These are phyloP conservation scores for Monosporascus cannonballus DNA, from an alignment of 2,329 filamentous ascomycete genomes.

Conservation along the genomic window DNA sequence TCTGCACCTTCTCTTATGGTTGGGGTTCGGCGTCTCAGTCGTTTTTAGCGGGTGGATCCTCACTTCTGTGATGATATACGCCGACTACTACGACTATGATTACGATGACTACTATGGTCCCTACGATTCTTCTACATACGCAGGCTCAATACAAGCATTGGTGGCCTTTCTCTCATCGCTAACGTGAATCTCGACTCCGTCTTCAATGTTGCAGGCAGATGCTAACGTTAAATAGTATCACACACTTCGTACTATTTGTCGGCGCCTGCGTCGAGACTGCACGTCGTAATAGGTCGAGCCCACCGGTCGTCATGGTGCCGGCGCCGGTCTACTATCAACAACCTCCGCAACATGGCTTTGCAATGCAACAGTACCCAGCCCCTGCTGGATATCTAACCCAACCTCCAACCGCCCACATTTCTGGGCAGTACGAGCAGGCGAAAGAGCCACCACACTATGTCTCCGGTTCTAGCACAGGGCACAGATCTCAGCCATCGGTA, in stretches of 20 bases:
- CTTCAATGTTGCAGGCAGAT: background rate
- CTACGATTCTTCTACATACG: conserved; percentile 3
- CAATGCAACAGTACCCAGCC: no score
- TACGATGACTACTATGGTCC: conserved; percentile 5
- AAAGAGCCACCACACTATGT: no score
- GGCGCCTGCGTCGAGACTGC: conserved; percentile 14
- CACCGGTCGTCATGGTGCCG: no score
- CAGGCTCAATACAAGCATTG: conserved; percentile 10
- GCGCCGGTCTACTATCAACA: no score
- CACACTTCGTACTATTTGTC: conserved; percentile 20
- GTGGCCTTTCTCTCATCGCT: conserved; percentile 11
- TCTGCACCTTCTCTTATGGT: conserved; percentile 17
- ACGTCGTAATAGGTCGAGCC: conserved; percentile 2
- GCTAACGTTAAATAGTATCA: conserved; percentile 12
- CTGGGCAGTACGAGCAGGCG: no score
- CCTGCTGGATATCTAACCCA: no score
- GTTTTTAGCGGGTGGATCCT: conserved; percentile 12
- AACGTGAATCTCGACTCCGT: conserved; percentile 8
- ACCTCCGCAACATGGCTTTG: no score
- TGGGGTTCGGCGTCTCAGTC: conserved; percentile 10
- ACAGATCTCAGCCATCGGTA: no score
- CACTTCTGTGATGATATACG: conserved; percentile 5
- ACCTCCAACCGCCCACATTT: no score
- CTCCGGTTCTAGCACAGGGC: no score
- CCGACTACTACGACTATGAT: conserved; percentile 4